These are phyloP conservation scores for Houttuynia cordata DNA, from an alignment of 164 flowering plant genomes.

Conservation along the genomic window DNA sequence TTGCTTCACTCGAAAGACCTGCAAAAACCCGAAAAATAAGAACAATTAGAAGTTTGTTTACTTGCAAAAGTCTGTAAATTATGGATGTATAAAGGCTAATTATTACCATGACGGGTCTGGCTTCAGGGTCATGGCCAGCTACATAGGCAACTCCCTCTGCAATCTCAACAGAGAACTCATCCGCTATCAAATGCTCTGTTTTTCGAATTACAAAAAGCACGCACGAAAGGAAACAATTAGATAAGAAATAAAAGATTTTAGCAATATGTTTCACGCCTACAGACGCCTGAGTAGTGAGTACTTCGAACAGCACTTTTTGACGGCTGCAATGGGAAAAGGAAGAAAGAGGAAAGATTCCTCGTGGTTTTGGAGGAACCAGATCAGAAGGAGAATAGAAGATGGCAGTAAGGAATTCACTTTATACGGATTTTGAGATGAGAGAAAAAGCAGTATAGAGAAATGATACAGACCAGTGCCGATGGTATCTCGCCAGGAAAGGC, in stretches of 20 bases:
- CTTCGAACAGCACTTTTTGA: slow-evolving; percentile 8
- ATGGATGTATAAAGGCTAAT: neutral
- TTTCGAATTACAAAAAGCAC: no score
- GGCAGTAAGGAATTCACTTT: no score
- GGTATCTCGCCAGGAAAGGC: slow-evolving; percentile 85
- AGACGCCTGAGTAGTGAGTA: slow-evolving; percentile 1
- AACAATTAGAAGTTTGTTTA: neutral
- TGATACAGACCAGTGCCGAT: slow-evolving; percentile 51
- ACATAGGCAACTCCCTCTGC: slow-evolving; percentile 94
- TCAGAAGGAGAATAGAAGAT: slow-evolving; percentile 9
- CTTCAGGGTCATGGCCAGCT: slow-evolving; percentile 78
- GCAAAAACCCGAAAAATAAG: slow-evolving; percentile 11
- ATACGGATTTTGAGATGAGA: slow-evolving; percentile 6
- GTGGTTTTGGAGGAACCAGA: slow-evolving; percentile 3
- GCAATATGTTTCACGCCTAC: no score
- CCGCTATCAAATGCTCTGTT: slow-evolving; percentile 78
- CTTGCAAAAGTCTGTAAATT: neutral
- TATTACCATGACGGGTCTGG: slow-evolving; percentile 76
- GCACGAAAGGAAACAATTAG: no score
- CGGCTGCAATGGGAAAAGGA: slow-evolving; percentile 8
- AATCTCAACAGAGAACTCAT: slow-evolving; percentile 87
- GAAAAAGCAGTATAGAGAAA: slow-evolving; percentile 2
- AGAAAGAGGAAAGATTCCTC: slow-evolving; percentile 24
- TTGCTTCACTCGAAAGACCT: slow-evolving; percentile 93
- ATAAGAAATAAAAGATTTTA: no score